Evolutionary conservation across 2,329 filamentous ascomycete genomes (phyloP).

Genomic region (Esteya vermicola): DNA sequence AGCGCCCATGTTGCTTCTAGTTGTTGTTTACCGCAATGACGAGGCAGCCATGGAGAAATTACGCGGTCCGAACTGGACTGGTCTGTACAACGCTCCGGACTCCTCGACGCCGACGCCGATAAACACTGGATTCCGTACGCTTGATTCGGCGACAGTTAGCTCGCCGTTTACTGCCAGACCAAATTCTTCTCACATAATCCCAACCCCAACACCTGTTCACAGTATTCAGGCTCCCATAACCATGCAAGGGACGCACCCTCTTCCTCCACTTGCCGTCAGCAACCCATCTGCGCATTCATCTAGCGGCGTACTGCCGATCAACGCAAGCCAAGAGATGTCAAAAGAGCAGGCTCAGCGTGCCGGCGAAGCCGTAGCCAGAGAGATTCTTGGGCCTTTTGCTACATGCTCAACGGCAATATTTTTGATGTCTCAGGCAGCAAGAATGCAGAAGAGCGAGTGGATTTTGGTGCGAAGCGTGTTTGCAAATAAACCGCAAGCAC

Average conservation of each 20-base stretch:
- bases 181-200: too few species aligned
- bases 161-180: not conserved
- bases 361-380: slow-evolving; percentile 7
- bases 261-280: too few species aligned
- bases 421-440: slow-evolving; percentile 52
- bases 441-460: slow-evolving; percentile 60
- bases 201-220: too few species aligned
- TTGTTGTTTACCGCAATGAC: slow-evolving; percentile 68
- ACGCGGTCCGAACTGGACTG: slow-evolving; percentile 17
- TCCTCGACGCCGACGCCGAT: not conserved
- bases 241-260: too few species aligned
- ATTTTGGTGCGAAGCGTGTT: slow-evolving; percentile 57
- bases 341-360: slow-evolving; percentile 7
- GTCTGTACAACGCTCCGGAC: slow-evolving; percentile 17
- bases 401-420: slow-evolving; percentile 53
- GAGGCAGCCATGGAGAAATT: slow-evolving; percentile 21
- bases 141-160: too few species aligned
- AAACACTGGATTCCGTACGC: not conserved
- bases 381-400: slow-evolving; percentile 36
- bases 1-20: slow-evolving; percentile 67
- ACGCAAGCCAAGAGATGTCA: not conserved
- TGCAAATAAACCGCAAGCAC: slow-evolving; percentile 48
- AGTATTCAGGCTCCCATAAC: too few species aligned
- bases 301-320: not conserved
- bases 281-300: too few species aligned